These are phyloP conservation scores for Lodderomyces metapsilosis DNA, from an alignment of 1,139 yeast species.

Conservation along the genomic window DNA sequence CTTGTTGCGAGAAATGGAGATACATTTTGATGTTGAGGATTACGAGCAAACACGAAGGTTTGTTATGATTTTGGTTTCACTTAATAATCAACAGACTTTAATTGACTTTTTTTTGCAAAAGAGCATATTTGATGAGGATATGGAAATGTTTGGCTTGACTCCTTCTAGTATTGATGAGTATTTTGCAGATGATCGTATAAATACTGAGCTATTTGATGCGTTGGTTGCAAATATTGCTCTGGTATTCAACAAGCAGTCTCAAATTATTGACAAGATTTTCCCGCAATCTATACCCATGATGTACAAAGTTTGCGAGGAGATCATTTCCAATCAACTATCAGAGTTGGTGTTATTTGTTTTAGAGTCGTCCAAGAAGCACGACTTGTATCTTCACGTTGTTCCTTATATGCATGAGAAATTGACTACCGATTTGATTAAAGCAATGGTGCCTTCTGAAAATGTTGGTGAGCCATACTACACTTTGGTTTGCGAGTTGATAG, in stretches of 20 bases:
- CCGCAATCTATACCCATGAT: conserved; percentile 45
- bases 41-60: conserved; percentile 34
- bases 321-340: conserved; percentile 40
- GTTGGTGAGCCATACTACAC: conserved; percentile 33
- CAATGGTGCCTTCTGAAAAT: conserved; percentile 29
- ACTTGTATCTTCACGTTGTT: conserved; percentile 27
- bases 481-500: conserved; percentile 40
- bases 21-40: conserved; percentile 54
- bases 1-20: conserved; percentile 66
- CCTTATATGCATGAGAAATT: conserved; percentile 34
- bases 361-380: conserved; percentile 27
- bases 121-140: conserved; percentile 39
- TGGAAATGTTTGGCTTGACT: conserved; percentile 32
- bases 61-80: conserved; percentile 34
- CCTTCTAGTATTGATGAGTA: conserved; percentile 19
- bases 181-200: conserved; percentile 17
- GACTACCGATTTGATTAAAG: conserved; percentile 23
- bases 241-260: conserved; percentile 36
- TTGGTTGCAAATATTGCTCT: conserved; percentile 27
- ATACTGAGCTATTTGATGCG: conserved; percentile 21
- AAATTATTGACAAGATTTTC: conserved; percentile 39
- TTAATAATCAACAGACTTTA: conserved; percentile 44
- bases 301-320: conserved; percentile 48
- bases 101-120: conserved; percentile 48
- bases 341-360: conserved; percentile 34